Evolutionary conservation across 495 filamentous ascomycete species (phyloP), one percentile per base, ranked within the genome.

Genomic region (Hyphodiscus hymeniophilus): DNA sequence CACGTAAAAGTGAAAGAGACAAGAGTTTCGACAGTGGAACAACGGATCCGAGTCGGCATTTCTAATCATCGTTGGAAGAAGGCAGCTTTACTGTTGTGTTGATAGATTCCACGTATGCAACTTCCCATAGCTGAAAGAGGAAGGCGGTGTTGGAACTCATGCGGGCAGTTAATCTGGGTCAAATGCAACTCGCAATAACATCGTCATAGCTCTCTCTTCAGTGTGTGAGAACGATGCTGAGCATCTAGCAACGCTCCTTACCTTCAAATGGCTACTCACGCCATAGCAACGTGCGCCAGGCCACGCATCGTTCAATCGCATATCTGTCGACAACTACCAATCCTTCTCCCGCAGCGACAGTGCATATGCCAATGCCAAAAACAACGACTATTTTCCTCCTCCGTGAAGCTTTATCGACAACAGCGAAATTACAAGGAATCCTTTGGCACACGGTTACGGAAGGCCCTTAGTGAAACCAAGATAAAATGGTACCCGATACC

Each of bases 401-500:
- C 67, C 41, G 54, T 63, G 48, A 68, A 61, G 46, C 61, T 39
- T 10, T 52, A 60, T 26, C 61, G 41, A 59, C 47, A 66, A 60
- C 64, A 65, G 52, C 55, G 55, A 38, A 55, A 70, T 35, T 70
- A 69, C 20, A 75, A 72, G 47, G 73, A 78, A 30, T 76, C 81
- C 5, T 90, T 87, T 63, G 62, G 75, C 18, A 76, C 75, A 45
- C 67, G 79, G 34, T 68, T 80, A 51, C 77, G 76, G 40, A 71
- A 76, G 33, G 84, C 82, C 7, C 70, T 86, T 51, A 66, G 73
- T 46, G 71, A 82, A 50, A 94, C 86, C 23, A 92, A 83, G 56
- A 76, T 95, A 42, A 77, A 86, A 74, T 98, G 92, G 92, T 84
- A 90, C 66, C 87, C 87, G n/a, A 97, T 98, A 60, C 94, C 92